Base-by-base conservation (phyloP, 257 asterid species). In the Sherardia arvensis region DNA sequence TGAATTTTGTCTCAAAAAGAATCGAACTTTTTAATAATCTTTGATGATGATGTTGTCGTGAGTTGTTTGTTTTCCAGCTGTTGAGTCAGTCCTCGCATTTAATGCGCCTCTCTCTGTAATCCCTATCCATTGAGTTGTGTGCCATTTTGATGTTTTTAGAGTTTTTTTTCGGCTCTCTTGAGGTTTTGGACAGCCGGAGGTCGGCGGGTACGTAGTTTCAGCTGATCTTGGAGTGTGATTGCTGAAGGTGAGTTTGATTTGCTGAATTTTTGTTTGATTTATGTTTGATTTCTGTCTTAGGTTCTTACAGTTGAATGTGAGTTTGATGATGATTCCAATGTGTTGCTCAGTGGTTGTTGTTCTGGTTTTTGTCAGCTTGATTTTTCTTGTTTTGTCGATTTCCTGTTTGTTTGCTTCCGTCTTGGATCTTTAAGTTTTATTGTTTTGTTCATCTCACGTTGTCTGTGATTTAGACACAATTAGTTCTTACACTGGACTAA, bases 1-100 rank as follows among this genome's bases (percentile, higher is more conserved):
- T n/a, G n/a, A n/a, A n/a, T 76, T 81, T 77, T 69, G 73, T 76
- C 71, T 65, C 66, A 71, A 79, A 71, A 79, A 60, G 81, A 69
- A 69, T 23, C 21, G 58, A 59, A 66, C 77, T 60, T 57, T 26
- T n/a, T n/a, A n/a, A n/a, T n/a, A 57, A 9, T 38, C 47, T 38
- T 43, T 43, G 4, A 10, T 38, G 47, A 59, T n/a, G 56, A 20
- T 18, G 56, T n/a, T 66, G 20, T 7, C 7, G 57, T 22, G 67
- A 71, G 60, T 60, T 78, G 10, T 18, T 38, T 38, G 0, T 38
- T 38, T 38, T 49, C 53, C 20, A 47, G 21, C 53, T 60, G 21
- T 40, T 38, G 34, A 27, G 30, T 21, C 40, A 10, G 43, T 61
- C 51, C 66, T 40, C 23, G 47, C 30, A 27, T 66, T 66, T 58